phyloP scores from a whole-genome alignment of 2,329 filamentous ascomycete species.

The Aspergillus phoenicis region DNA sequence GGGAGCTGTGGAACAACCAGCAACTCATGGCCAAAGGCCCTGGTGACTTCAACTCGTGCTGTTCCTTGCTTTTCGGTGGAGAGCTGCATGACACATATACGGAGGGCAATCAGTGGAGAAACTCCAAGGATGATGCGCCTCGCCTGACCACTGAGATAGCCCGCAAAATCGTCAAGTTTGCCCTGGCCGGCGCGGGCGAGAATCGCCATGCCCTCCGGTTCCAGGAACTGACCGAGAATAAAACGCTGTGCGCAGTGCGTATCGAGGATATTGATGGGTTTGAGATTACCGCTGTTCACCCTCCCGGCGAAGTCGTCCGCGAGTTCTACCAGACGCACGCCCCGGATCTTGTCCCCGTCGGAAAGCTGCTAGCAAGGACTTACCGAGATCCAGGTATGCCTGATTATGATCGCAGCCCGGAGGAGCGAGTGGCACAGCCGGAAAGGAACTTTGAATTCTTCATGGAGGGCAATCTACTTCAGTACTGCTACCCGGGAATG shows the following conservation, averaged over 20 bases:
- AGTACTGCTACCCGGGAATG: slow-evolving; percentile 65
- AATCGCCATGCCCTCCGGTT: slow-evolving; percentile 44
- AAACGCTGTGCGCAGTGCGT: slow-evolving; percentile 45
- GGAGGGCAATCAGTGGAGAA: slow-evolving; percentile 46
- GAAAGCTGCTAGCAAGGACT: slow-evolving; percentile 55
- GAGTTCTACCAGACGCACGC: slow-evolving; percentile 52
- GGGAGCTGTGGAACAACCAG: slow-evolving; percentile 66
- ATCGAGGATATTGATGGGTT: slow-evolving; percentile 59
- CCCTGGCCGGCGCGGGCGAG: slow-evolving; percentile 51
- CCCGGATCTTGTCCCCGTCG: slow-evolving; percentile 53
- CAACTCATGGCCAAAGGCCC: slow-evolving; percentile 61
- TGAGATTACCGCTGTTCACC: slow-evolving; percentile 60
- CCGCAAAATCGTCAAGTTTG: slow-evolving; percentile 53
- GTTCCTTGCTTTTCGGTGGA: slow-evolving; percentile 68
- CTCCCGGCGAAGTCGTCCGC: slow-evolving; percentile 47
- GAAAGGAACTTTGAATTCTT: slow-evolving; percentile 59
- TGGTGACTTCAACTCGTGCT: slow-evolving; percentile 78
- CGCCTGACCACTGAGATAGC: slow-evolving; percentile 53
- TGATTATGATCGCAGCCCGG: slow-evolving; percentile 40
- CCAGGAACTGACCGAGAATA: slow-evolving; percentile 35
- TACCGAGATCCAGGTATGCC: slow-evolving; percentile 51
- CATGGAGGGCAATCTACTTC: slow-evolving; percentile 65
- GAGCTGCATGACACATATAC: slow-evolving; percentile 48
- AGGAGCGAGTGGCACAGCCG: slow-evolving; percentile 31
- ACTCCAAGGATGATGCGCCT: slow-evolving; percentile 31